A percentile compares a stretch with the other conserved stretches of the same genome.
Evolutionary conservation across 169 alveolate species (phyloP).

Genomic region (Plasmodium berghei): DNA sequence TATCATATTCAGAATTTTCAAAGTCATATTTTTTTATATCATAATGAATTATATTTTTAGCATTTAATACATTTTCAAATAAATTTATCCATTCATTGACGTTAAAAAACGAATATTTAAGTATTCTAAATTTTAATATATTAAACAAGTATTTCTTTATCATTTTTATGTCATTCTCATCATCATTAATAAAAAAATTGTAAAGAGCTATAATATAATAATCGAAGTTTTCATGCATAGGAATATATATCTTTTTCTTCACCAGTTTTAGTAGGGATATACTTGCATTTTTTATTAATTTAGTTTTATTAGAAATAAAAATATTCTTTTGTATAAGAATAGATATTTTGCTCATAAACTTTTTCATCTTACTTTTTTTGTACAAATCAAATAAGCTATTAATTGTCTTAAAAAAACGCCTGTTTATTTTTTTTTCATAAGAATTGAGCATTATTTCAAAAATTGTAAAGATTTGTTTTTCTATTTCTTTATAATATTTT

Average conservation of each 20-base stretch:
- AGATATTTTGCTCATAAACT: constrained; percentile 31
- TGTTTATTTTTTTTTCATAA: constrained; percentile 59
- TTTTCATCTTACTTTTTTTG: constrained; percentile 20
- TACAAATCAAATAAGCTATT: constrained; percentile 29
- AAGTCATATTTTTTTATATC: constrained; percentile 39
- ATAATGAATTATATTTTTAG: constrained; percentile 27
- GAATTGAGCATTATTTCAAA: constrained; percentile 54
- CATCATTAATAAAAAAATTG: constrained; percentile 3
- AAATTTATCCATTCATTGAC: constrained; percentile 42
- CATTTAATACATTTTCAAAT: constrained; percentile 39
- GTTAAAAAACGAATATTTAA: constrained; percentile 29
- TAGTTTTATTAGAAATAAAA: constrained; percentile 23
- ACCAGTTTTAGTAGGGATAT: constrained; percentile 16
- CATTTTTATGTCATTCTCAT: neutral
- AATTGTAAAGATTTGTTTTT: constrained; percentile 18
- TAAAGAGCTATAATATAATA: constrained; percentile 45
- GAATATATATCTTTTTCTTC: constrained; percentile 23
- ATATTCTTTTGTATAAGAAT: constrained; percentile 45
- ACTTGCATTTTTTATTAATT: constrained; percentile 14
- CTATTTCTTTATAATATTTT: constrained; percentile 14
- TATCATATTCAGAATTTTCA: constrained; percentile 3
- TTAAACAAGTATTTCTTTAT: constrained; percentile 8
- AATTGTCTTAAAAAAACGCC: constrained; percentile 20
- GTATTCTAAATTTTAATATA: constrained; percentile 45
- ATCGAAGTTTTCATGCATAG: constrained; percentile 70